Conservation (phyloP, 2,329 filamentous ascomycete genomes). For the Chrysoporthe puriensis region DNA sequence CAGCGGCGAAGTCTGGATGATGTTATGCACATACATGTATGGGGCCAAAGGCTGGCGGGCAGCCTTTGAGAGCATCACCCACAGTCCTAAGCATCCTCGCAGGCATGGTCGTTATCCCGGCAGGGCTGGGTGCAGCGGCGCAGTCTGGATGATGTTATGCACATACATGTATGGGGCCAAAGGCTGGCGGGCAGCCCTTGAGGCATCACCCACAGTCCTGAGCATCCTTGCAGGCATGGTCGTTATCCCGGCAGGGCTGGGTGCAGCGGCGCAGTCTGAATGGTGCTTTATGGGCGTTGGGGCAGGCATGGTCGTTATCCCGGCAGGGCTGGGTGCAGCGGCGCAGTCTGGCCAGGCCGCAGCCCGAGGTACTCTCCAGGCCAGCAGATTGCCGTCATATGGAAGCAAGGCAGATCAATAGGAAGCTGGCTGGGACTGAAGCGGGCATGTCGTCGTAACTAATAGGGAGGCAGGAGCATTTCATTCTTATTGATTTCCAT, state of each 20-base stretch:
- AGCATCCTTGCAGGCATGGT: slow-evolving; percentile 11
- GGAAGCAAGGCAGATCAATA: background rate
- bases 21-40: no score
- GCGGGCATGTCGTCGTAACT: background rate
- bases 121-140: no score
- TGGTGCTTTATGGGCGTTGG: no score
- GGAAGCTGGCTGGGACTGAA: background rate
- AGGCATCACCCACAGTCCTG: background rate
- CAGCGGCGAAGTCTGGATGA: no score
- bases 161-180: no score
- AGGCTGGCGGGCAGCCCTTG: background rate
- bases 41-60: background rate
- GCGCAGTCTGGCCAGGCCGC: no score
- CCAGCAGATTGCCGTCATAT: background rate
- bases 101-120: no score
- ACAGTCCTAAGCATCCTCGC: no score
- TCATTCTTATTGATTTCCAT: no score
- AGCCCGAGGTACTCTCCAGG: background rate
- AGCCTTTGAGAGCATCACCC: background rate
- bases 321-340: slow-evolving; percentile 12
- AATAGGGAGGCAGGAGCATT: no score
- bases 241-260: slow-evolving; percentile 17
- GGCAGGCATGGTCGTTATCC: slow-evolving; percentile 19
- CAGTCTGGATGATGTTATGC: no score
- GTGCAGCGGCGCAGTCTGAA: slow-evolving; percentile 9